Base-by-base conservation (phyloP, 257 asterid species). In the Penstemon newberryi region DNA sequence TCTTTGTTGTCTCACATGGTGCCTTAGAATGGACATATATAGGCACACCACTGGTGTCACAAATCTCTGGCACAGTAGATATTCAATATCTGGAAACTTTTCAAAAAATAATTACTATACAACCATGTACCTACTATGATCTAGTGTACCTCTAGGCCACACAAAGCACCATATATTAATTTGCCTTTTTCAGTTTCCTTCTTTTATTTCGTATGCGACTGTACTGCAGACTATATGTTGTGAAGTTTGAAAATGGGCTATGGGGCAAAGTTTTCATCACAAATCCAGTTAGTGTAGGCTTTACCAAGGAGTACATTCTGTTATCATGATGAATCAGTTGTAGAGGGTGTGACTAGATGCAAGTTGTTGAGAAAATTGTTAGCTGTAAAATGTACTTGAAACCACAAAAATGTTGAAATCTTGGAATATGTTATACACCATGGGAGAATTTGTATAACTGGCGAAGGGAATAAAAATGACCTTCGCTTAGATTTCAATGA, bases 141-240 rank as follows among this genome's bases (percentile, higher is more conserved):
- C 55, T 66, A 56, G 65, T 53, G 65, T 81, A 91, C 97, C 97
- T 91, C 96, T 70, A 91, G 80, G 39, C 91, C 96, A 63, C 86
- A 88, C 63, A 91, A 65, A 42, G 90, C 92, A 13, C 97, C 97
- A 71, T 80, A 91, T 25, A 25, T 25, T 25, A 25, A 25, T 40
- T 40, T 4, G 49, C 51, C 12, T 64, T n/a, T 18, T 15, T 60
- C 43, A 33, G 10, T 57, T 25, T 38, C 70, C 55, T 56, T 44
- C 62, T 58, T 66, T 46, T 12, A 3, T 62, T 45, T 25, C 2
- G 11, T 10, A 25, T 40, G 59, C 9, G 33, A 43, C 33, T 25
- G 33, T 25, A 36, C 12, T 54, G 37, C 56, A 51, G 47, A 25
- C 37, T 63, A 57, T 52, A 13, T 45, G 41, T 59, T 7, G 25